phyloP scores from a whole-genome alignment of 2,329 filamentous ascomycete genomes.

The Tolypocladium ovalisporum region DNA sequence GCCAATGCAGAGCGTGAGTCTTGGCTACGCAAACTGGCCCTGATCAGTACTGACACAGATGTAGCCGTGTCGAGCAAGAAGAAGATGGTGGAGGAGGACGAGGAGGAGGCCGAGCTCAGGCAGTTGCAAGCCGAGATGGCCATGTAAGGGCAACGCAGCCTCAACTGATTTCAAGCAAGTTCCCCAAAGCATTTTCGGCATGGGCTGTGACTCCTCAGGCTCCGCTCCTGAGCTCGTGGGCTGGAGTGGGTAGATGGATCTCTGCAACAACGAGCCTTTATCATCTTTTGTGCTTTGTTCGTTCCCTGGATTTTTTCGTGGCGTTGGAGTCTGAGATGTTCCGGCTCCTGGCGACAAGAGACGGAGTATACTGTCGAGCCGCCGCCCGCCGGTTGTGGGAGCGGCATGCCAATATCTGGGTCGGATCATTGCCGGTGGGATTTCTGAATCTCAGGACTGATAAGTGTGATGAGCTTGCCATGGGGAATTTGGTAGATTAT shows the following conservation, averaged over 20 bases:
- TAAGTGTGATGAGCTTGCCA: background rate
- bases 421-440: background rate
- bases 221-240: background rate
- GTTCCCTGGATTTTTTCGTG: background rate
- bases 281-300: background rate
- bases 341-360: background rate
- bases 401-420: background rate
- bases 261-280: background rate
- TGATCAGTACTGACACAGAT: conserved; percentile 3
- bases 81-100: conserved; percentile 61
- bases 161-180: background rate
- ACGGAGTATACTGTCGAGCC: background rate
- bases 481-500: background rate
- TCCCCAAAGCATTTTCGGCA: conserved; percentile 5
- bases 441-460: background rate
- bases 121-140: conserved; percentile 97
- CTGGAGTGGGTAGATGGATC: background rate
- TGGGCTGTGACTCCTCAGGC: conserved; percentile 1
- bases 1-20: conserved; percentile 66
- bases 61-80: conserved; percentile 22
- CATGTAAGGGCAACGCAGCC: conserved; percentile 45
- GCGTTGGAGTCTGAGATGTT: background rate
- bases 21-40: background rate
- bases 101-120: conserved; percentile 89
- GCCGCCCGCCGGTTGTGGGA: background rate